Conservation (phyloP, 1,284 basidiomycete species). For the Marasmius sp. region DNA sequence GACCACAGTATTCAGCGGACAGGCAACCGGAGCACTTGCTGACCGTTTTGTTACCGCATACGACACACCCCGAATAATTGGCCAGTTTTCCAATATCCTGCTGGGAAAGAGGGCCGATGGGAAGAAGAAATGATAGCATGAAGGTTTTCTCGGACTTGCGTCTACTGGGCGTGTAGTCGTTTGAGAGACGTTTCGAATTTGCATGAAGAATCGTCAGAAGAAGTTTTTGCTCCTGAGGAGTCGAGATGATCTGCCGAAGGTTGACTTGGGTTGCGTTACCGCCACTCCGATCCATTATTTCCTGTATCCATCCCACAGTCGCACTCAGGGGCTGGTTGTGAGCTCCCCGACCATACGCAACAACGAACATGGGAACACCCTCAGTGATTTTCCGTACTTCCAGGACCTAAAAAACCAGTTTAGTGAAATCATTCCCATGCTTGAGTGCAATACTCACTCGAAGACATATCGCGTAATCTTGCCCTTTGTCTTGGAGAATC, state of each 20-base stretch:
- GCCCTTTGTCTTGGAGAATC: constrained; percentile 11
- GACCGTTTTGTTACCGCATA: constrained; percentile 34
- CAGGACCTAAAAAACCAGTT: background rate
- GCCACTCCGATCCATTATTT: background rate
- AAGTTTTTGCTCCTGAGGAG: constrained; percentile 1
- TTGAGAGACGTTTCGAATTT: constrained; percentile 33
- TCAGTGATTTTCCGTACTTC: background rate
- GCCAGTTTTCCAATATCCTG: constrained; percentile 36
- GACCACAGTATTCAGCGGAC: constrained; percentile 36
- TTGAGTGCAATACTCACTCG: background rate
- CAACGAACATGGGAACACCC: background rate
- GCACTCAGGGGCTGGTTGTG: background rate
- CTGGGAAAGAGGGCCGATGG: constrained; percentile 37
- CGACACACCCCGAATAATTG: constrained; percentile 33
- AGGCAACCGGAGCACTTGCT: constrained; percentile 37
- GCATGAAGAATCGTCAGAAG: constrained; percentile 13
- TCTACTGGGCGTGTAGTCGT: constrained; percentile 22
- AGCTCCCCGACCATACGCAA: background rate
- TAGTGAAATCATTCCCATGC: background rate
- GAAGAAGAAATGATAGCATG: constrained; percentile 35
- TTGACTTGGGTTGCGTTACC: background rate
- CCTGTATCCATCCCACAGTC: background rate
- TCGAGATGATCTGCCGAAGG: background rate
- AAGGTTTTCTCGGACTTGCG: constrained; percentile 24
- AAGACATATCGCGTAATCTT: constrained; percentile 9